phyloP scores from a whole-genome alignment of 2,329 filamentous ascomycete genomes.

The Herpotrichia juniperi region DNA sequence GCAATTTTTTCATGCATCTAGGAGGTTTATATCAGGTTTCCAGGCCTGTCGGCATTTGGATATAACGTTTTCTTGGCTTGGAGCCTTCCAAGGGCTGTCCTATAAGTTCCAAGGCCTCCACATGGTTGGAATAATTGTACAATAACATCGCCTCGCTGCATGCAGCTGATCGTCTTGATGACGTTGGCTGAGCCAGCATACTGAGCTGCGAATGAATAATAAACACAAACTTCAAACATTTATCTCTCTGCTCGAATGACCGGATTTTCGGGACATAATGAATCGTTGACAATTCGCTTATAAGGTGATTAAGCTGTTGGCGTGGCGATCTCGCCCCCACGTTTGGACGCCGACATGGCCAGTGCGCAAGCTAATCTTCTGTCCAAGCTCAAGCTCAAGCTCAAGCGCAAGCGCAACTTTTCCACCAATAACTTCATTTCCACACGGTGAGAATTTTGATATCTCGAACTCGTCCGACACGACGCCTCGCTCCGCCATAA shows the following conservation, averaged over 20 bases:
- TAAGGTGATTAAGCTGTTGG: no score
- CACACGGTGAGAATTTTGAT: no score
- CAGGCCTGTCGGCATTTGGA: neutral
- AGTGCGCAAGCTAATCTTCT: no score
- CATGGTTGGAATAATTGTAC: neutral
- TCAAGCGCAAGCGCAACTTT: no score
- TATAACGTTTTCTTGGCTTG: conserved; percentile 2
- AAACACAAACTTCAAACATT: neutral
- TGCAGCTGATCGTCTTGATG: neutral
- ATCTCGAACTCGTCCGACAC: no score
- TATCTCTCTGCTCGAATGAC: no score
- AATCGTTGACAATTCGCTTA: neutral
- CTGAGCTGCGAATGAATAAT: neutral
- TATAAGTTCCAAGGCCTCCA: neutral
- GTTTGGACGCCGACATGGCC: no score
- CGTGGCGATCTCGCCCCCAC: no score
- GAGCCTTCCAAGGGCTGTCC: neutral
- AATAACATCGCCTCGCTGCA: neutral
- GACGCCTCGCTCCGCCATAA: neutral
- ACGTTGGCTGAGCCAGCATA: neutral
- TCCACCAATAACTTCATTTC: no score
- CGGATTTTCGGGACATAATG: neutral
- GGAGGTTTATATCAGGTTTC: conserved; percentile 1
- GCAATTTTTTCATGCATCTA: neutral
- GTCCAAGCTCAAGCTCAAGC: no score